Evolutionary conservation across 164 flowering plant genomes (phyloP), one percentile per base, ranked within the genome.

Genomic region (Stephania cephalantha): DNA sequence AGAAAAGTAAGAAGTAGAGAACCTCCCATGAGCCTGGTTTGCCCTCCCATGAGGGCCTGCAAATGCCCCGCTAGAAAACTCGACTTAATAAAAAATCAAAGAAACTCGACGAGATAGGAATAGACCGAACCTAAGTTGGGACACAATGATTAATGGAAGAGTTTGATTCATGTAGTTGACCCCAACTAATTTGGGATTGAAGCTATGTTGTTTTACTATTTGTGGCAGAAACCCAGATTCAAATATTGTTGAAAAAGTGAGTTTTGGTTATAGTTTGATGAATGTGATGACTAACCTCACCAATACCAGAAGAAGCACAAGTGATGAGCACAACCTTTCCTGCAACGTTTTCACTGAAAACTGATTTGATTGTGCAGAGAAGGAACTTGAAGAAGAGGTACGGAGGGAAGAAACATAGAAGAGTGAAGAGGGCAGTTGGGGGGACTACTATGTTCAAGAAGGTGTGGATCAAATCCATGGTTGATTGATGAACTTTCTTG

Each of bases 231-330:
- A 35, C 42, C 42, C 42, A 35, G 42, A 35, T 35, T 35, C 42
- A 35, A 35, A 35, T 35, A 35, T 35, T 35, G 42, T 35, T 35
- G 42, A 9, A 50, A 55, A 55, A 18, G 18, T 55, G 63, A 55
- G 17, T 12, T 55, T 0, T 5, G 17, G 63, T 55, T 48, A 12
- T 48, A 48, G 53, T 48, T 48, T 12, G 9, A 48, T 48, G 13
- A 7, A 48, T 8, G 17, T 55, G 63, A 11, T 11, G 63, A 42
- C 22, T 7, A 11, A 89, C 95, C 93, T 91, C 91, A n/a, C 96
- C 93, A 22, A 91, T 88, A 30, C 93, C 92, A 1, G 92, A 91
- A 12, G 96, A 89, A 53, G 96, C 91, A 1, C 96, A 92, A 35
- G 96, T 89, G 72, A 89, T 87, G 84, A 89, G 80, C 9, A 88